Conservation (phyloP, 331 rosid genomes). For the Malus hybrid region DNA sequence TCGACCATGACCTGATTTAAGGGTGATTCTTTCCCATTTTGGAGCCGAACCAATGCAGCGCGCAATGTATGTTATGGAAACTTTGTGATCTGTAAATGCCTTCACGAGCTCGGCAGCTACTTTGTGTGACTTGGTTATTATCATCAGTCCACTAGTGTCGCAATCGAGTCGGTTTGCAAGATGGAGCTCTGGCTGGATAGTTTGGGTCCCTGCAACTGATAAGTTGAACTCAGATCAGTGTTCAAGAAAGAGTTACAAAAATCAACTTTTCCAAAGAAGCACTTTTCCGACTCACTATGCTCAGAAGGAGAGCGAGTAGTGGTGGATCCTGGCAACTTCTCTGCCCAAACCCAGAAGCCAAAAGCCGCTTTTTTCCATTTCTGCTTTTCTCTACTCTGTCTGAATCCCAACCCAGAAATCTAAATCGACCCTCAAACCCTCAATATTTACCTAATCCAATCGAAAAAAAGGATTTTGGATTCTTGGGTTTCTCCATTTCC, state of each 20-base stretch:
- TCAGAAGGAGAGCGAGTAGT: slow-evolving; percentile 10
- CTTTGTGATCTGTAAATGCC: slow-evolving; percentile 67
- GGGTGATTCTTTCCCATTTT: slow-evolving; percentile 48
- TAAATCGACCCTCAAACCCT: not conserved
- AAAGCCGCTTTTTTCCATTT: not conserved
- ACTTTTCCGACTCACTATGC: not conserved
- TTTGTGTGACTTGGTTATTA: slow-evolving; percentile 74
- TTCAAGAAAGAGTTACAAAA: not conserved
- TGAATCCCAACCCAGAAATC: not conserved
- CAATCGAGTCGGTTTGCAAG: slow-evolving; percentile 89
- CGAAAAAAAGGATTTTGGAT: not conserved
- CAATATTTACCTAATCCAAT: not conserved
- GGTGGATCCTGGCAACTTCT: not conserved
- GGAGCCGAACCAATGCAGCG: slow-evolving; percentile 51
- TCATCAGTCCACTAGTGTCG: slow-evolving; percentile 76
- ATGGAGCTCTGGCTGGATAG: slow-evolving; percentile 46
- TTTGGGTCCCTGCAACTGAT: slow-evolving; percentile 24
- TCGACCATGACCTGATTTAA: slow-evolving; percentile 84
- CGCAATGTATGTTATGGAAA: slow-evolving; percentile 75
- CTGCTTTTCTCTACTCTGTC: too few species aligned
- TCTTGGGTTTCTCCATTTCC: slow-evolving; percentile 15
- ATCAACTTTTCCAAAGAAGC: not conserved
- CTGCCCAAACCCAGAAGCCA: not conserved
- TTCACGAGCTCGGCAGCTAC: slow-evolving; percentile 81
- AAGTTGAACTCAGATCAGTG: slow-evolving; percentile 1